phyloP scores from a whole-genome alignment of 768 basidiomycete species.

The Tylopilus sp. region DNA sequence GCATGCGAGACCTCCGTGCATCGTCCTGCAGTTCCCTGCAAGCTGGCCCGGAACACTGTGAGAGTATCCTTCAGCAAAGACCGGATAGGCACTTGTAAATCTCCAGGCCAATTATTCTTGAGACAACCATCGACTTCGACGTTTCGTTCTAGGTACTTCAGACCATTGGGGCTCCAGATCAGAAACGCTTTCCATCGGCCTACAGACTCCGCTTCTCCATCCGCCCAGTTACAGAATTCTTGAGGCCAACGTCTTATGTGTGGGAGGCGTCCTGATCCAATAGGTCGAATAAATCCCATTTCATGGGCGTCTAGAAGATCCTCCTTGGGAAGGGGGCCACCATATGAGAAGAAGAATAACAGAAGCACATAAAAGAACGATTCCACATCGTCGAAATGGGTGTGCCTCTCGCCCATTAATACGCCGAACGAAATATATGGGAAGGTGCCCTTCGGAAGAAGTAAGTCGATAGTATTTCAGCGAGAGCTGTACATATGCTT shows the following conservation, averaged over 20 bases:
- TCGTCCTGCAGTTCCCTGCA: no score
- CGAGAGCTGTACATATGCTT: background rate
- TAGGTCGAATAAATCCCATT: no score
- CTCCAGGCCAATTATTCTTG: background rate
- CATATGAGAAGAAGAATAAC: no score
- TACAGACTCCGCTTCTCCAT: background rate
- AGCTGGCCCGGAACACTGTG: background rate
- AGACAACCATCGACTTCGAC: background rate
- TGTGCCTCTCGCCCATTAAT: background rate
- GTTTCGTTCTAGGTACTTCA: background rate
- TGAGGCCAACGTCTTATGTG: slow-evolving; percentile 8
- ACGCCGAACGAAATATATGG: background rate
- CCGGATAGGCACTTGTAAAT: background rate
- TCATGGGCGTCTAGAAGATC: no score
- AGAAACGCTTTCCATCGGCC: background rate
- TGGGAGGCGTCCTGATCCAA: slow-evolving; percentile 2
- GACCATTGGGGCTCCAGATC: background rate
- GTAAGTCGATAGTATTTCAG: no score
- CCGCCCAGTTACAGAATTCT: background rate
- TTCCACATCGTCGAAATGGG: background rate
- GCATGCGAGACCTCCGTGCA: background rate
- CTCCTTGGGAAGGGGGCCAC: no score
- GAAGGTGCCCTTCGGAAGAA: background rate
- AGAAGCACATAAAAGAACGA: no score
- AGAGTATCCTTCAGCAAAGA: background rate